Percentiles rank a stretch among this genome's conserved stretches.
Conservation (phyloP, 805 yeast genomes). For the Myxozyma geophila region DNA sequence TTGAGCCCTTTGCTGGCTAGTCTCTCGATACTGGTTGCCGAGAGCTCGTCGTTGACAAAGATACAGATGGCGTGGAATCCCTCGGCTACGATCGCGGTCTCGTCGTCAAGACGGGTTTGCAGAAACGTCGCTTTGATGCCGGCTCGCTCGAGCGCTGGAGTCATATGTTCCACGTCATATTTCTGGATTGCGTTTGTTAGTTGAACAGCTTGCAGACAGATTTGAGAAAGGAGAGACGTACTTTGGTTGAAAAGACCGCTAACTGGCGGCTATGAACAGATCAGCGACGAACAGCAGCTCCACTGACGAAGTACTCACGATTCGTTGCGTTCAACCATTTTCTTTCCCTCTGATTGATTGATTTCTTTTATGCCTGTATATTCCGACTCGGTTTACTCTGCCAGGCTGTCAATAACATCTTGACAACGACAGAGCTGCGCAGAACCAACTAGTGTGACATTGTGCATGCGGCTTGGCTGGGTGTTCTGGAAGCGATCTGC, state of each 20-base stretch:
- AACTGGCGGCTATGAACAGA: constrained; percentile 2
- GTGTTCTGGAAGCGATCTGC: too few relatives aligned
- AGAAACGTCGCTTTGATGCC: constrained; percentile 21
- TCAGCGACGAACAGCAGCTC: too few relatives aligned
- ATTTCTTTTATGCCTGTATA: too few relatives aligned
- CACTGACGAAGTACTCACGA: too few relatives aligned
- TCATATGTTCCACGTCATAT: constrained; percentile 34
- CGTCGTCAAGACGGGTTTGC: constrained; percentile 36
- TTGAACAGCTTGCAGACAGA: neutral
- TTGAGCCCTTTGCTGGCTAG: constrained; percentile 35
- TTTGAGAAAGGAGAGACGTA: neutral
- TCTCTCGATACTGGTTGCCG: constrained; percentile 28
- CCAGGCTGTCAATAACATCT: too few relatives aligned
- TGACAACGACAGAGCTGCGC: too few relatives aligned
- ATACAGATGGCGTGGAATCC: constrained; percentile 38
- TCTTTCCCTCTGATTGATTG: too few relatives aligned
- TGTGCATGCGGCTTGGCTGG: too few relatives aligned
- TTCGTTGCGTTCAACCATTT: too few relatives aligned
- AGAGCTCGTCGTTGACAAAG: constrained; percentile 38
- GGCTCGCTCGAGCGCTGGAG: constrained; percentile 31
- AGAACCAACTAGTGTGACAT: too few relatives aligned
- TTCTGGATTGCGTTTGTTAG: constrained; percentile 12
- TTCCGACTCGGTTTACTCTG: too few relatives aligned
- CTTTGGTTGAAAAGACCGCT: constrained; percentile 39
- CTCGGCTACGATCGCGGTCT: constrained; percentile 36